Evolutionary conservation across 1,284 basidiomycete species (phyloP).

Genomic region (Trichosporon sp.): DNA sequence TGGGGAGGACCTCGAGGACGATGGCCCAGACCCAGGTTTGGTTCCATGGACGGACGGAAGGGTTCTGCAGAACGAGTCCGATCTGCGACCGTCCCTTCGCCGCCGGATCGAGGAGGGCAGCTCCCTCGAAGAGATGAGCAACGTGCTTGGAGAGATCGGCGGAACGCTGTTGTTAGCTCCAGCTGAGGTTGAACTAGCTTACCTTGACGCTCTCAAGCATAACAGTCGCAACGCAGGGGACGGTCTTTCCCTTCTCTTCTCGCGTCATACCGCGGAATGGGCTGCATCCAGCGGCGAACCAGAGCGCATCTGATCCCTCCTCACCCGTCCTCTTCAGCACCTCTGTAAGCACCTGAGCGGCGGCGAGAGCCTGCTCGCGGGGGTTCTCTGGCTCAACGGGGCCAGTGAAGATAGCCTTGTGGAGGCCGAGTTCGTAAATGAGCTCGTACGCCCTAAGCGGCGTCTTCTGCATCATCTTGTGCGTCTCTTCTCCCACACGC

Average conservation of each 20-base stretch:
- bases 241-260: conserved; percentile 66
- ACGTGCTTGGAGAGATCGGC: conserved; percentile 76
- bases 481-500: conserved; percentile 83
- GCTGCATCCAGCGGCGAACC: conserved; percentile 69
- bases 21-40: conserved; percentile 73
- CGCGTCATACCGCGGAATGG: conserved; percentile 68
- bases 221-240: conserved; percentile 67
- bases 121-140: conserved; percentile 67
- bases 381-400: conserved; percentile 52
- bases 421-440: conserved; percentile 70
- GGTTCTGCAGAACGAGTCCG: conserved; percentile 41
- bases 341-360: conserved; percentile 65
- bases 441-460: conserved; percentile 73
- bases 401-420: conserved; percentile 67
- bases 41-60: conserved; percentile 61
- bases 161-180: conserved; percentile 61
- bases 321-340: conserved; percentile 45
- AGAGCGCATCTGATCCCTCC: conserved; percentile 63
- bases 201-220: conserved; percentile 78
- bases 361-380: conserved; percentile 60
- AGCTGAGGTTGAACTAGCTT: conserved; percentile 43
- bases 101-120: conserved; percentile 60
- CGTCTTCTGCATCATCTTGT: conserved; percentile 83
- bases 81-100: conserved; percentile 59
- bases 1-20: conserved; percentile 67